These are phyloP conservation scores for Notholithocarpus densiflorus DNA, from an alignment of 306 rosid species.

Conservation along the genomic window DNA sequence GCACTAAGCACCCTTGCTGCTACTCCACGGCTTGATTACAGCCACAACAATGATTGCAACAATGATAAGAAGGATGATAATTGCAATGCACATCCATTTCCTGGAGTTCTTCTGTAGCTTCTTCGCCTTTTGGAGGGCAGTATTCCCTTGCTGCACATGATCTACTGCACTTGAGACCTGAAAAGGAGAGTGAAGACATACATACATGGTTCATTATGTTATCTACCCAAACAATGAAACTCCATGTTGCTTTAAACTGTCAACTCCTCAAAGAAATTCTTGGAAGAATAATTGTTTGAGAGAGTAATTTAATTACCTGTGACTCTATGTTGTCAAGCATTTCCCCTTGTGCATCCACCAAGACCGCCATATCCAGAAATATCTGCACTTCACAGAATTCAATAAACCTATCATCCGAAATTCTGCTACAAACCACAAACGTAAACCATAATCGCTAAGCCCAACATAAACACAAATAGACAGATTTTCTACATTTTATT, in stretches of 20 bases:
- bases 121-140: constrained; percentile 72
- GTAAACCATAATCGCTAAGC: background rate
- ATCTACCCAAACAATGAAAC: constrained; percentile 1
- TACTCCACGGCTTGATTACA: constrained; percentile 75
- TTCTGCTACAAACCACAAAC: background rate
- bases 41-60: constrained; percentile 48
- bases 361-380: constrained; percentile 86
- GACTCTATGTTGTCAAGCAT: constrained; percentile 88
- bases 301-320: constrained; percentile 48
- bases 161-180: constrained; percentile 94
- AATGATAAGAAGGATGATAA: constrained; percentile 75
- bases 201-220: background rate
- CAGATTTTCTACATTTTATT: background rate
- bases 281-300: background rate
- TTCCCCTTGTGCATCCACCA: constrained; percentile 93
- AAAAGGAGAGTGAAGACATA: background rate
- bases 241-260: background rate
- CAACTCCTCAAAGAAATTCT: background rate
- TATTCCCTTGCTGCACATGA: constrained; percentile 86
- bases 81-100: constrained; percentile 93
- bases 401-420: constrained; percentile 6
- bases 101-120: constrained; percentile 73
- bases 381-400: constrained; percentile 47
- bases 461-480: background rate
- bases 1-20: constrained; percentile 48